Base-by-base conservation (phyloP, 495 filamentous ascomycete species). In the Ramalina peruviana region DNA sequence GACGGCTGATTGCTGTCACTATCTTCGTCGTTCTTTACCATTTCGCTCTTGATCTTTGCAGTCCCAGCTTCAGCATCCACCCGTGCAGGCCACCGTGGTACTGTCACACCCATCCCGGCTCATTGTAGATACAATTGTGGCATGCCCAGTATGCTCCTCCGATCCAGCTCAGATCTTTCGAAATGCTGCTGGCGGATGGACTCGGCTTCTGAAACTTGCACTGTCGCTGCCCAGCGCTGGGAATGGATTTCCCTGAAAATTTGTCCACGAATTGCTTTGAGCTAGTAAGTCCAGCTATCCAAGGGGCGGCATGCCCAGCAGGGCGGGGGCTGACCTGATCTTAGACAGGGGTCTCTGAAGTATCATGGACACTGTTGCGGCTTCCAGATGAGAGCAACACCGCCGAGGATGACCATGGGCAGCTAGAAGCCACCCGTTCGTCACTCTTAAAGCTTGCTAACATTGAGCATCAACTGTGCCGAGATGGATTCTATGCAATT, bases 201-300 rank as follows among this genome's bases (percentile, higher is more conserved):
- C 30, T 33, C 30, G 30, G 30, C 30, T 33, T 33, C 30, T 33
- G 30, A 33, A 33, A 33, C 12, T 33, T 2, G 6, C 9, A 33
- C 30, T 33, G 30, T 33, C 30, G 45, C 27, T 48, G 45, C 45
- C 9, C 21, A 16, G 20, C n/a, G 7, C 7, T 16, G 40, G 43
- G 44, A 19, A 58, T 58, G 55, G 55, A 58, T 15, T 58, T 54
- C 33, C 58, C 56, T 25, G 33, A 46, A 23, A 43, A 62, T 26
- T 26, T 55, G 43, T 36, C 40, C 10, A 60, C 57, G 19, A 63
- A 62, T 43, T 58, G 55, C 17, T 52, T 58, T 46, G 51, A 45
- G n/a, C 47, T 60, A 42, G 61, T 62, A 43, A 51, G 59, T 54
- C 1, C n/a, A 36, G 1, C n/a, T 13, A 33, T 33, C 7, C 1